A percentile compares a stretch with the other conserved stretches of the same genome.
These are phyloP conservation scores for Metschnikowia kunwiensis DNA, from an alignment of 805 yeast genomes.

Conservation along the genomic window DNA sequence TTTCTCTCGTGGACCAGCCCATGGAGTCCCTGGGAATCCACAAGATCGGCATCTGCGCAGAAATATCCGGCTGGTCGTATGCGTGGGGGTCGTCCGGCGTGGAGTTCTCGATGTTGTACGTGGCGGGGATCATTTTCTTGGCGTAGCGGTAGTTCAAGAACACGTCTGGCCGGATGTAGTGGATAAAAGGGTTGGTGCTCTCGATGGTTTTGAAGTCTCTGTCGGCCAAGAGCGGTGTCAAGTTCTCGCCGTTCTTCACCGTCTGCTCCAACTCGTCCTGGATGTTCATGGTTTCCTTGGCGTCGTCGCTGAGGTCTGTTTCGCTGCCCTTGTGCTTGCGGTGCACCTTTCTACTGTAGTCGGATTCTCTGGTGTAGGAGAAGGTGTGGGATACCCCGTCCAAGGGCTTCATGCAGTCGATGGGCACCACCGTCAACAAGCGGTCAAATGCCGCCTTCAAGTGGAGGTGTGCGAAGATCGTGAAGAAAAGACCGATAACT, in stretches of 20 bases:
- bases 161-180: slow-evolving; percentile 57
- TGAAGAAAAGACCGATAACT: slow-evolving; percentile 58
- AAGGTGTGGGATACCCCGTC: slow-evolving; percentile 68
- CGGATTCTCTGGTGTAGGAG: slow-evolving; percentile 43
- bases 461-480: slow-evolving; percentile 66
- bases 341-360: slow-evolving; percentile 33
- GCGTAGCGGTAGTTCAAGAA: slow-evolving; percentile 46
- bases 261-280: slow-evolving; percentile 20
- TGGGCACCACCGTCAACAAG: slow-evolving; percentile 56
- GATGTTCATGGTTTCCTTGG: slow-evolving; percentile 20
- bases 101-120: slow-evolving; percentile 36
- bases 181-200: slow-evolving; percentile 44
- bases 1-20: slow-evolving; percentile 69
- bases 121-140: slow-evolving; percentile 33
- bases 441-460: slow-evolving; percentile 61
- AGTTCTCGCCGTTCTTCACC: slow-evolving; percentile 14
- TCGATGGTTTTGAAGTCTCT: slow-evolving; percentile 45
- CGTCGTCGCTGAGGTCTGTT: slow-evolving; percentile 18
- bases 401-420: slow-evolving; percentile 71
- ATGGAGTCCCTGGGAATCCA: slow-evolving; percentile 92
- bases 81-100: slow-evolving; percentile 56
- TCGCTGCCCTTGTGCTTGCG: slow-evolving; percentile 14
- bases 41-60: slow-evolving; percentile 65
- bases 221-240: slow-evolving; percentile 69
- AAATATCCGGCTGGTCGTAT: slow-evolving; percentile 72